Conservation (phyloP, 2,329 filamentous ascomycete species). For the Botrytis elliptica region DNA sequence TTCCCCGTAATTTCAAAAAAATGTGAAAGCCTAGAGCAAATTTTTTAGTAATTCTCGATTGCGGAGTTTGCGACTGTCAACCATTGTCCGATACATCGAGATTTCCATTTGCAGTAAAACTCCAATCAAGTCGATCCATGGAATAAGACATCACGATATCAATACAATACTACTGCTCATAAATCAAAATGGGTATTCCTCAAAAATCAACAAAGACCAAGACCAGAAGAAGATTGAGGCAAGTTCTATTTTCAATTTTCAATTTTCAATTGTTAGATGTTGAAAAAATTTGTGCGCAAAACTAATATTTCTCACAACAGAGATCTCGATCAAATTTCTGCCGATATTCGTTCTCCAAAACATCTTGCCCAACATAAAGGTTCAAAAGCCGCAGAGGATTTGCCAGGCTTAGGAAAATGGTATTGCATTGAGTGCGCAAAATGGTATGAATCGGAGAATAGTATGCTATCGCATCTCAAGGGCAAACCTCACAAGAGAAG, state of each 20-base stretch:
- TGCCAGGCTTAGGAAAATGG: slow-evolving; percentile 79
- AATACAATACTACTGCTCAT: neutral
- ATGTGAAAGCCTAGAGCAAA: neutral
- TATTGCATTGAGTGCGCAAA: slow-evolving; percentile 95
- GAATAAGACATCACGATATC: neutral
- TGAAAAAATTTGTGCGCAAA: neutral
- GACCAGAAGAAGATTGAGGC: slow-evolving; percentile 71
- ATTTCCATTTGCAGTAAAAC: slow-evolving; percentile 7
- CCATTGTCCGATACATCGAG: neutral
- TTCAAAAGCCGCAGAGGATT: slow-evolving; percentile 77
- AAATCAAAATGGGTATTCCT: slow-evolving; percentile 60
- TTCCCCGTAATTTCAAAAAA: slow-evolving; percentile 1
- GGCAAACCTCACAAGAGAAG: slow-evolving; percentile 94
- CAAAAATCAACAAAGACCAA: slow-evolving; percentile 69
- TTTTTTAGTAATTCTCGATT: neutral
- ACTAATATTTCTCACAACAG: slow-evolving; percentile 47
- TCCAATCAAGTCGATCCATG: neutral
- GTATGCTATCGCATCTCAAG: slow-evolving; percentile 71
- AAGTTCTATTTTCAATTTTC: slow-evolving; percentile 24
- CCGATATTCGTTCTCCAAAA: slow-evolving; percentile 73
- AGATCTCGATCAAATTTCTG: slow-evolving; percentile 89
- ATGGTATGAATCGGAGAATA: slow-evolving; percentile 87
- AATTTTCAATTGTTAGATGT: neutral
- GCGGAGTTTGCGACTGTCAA: neutral
- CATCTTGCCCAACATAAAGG: slow-evolving; percentile 79